These are phyloP conservation scores for Turritis glabra DNA, from an alignment of 345 rosid species.

Conservation along the genomic window DNA sequence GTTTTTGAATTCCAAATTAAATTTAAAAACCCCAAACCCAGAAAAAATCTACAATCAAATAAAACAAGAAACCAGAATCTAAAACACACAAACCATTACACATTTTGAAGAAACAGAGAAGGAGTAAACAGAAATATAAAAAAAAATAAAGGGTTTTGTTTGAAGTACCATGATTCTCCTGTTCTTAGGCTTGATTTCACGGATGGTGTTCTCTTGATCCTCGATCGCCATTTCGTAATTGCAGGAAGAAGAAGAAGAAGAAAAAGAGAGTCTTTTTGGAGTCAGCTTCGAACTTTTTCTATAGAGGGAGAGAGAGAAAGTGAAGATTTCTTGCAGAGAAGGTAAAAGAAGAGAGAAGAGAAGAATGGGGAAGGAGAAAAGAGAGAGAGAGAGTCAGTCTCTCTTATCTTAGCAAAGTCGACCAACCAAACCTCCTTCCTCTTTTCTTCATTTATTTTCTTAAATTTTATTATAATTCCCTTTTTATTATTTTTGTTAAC, in stretches of 20 bases:
- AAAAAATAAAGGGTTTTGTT: not conserved
- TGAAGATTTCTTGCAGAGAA: constrained; percentile 29
- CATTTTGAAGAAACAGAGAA: not conserved
- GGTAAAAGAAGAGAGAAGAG: constrained; percentile 13
- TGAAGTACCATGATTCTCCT: constrained; percentile 74
- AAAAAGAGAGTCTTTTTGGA: constrained; percentile 19
- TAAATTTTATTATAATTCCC: not conserved
- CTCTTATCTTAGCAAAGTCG: constrained; percentile 64
- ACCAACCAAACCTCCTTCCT: constrained; percentile 47
- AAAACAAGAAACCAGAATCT: not conserved
- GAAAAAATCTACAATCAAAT: not conserved
- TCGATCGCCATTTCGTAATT: constrained; percentile 72
- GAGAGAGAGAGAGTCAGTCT: constrained; percentile 41
- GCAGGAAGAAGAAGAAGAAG: not conserved
- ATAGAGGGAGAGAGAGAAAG: constrained; percentile 25
- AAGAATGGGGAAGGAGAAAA: constrained; percentile 22
- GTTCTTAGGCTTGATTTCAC: constrained; percentile 79
- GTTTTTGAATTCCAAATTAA: constrained; percentile 3
- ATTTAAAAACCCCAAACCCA: constrained; percentile 22
- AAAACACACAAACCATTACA: constrained; percentile 9
- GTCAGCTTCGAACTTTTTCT: constrained; percentile 28
- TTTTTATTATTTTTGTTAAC: not conserved
- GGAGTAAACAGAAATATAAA: not conserved
- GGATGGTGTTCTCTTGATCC: constrained; percentile 67
- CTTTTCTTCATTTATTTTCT: constrained; percentile 49